Base-by-base conservation (phyloP, 169 alveolate species). In the Miamiensis avidus region DNA sequence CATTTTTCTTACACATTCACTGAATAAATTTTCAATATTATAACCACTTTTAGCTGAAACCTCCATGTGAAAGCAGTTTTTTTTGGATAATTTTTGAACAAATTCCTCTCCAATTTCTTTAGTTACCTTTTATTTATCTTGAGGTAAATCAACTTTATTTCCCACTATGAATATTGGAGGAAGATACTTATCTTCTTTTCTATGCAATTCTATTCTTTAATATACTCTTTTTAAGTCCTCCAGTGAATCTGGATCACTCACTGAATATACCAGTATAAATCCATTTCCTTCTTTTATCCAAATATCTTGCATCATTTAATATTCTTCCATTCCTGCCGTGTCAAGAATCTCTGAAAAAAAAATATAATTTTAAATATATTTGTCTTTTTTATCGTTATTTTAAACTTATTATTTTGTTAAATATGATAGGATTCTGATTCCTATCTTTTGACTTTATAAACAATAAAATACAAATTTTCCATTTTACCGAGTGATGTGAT, bases 301-400 rank as follows among this genome's bases (percentile, higher is more conserved):
- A 29, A 74, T 84, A 65, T 75, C 83, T 75, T 31, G 65, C 26
- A 87, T 82, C 6, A 82, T 29, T 27, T 81, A 74, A 89, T 89
- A 89, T 65, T 84, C 86, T 69, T 89, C 92, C 82, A 78, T 83
- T 34, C 92, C 92, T 76, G 90, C 92, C 28, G 92, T 89, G 64
- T 89, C 92, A 73, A 84, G 74, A 28, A 89, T 89, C 69, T 82
- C 76, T 34, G 34, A 6, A 11, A 29, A 6, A 74, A 74, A 85
- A n/a, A 77, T 28, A 64, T 33, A 85, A 65, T 76, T 29, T 0
- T 20, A 29, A 64, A 28, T 20, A 33, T 75, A 32, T 77, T 77
- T 49, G 34, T 76, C 72, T 65, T n/a, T n/a, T n/a, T n/a, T n/a
- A n/a, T n/a, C n/a, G n/a, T n/a, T n/a, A n/a, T n/a, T n/a, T n/a